Evolutionary conservation across 1,284 basidiomycete species (phyloP), one percentile per base, ranked within the genome.

Genomic region (Microbotryum intermedium): DNA sequence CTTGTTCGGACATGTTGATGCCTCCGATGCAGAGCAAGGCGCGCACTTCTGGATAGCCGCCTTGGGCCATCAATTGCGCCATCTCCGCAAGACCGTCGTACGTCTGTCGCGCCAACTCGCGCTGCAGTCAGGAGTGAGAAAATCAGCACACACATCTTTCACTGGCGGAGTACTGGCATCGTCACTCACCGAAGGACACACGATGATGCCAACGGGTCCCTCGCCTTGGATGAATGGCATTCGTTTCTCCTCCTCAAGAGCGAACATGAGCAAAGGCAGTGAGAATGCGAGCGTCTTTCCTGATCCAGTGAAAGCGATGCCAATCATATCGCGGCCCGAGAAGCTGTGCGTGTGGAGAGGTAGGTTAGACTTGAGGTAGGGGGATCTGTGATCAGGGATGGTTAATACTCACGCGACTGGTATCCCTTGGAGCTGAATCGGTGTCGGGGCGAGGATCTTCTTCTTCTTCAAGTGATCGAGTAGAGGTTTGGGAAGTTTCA

Each of bases 341-440:
- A 78, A 75, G 26, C 53, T 59, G 53, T 10, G 18, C 46, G 26
- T 20, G 10, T 9, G 20, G 30, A 29, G 25, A 13, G 34, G 13
- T 25, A 8, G 7, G 23, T 55, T 20, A 48, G 53, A 25, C 13
- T 29, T 39, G 34, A 39, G 34, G 13, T 10, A 9, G 10, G 50
- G 44, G 18, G 23, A 29, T 23, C 11, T n/a, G 29, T 55, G 52
- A 1, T 34, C 21, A 7, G 51, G 25, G 34, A 34, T 26, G 55
- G 52, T 52, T 57, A 45, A 44, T 29, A 76, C 86, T 71, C 77
- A 90, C 85, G 90, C 95, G 43, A 89, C 87, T 1, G 95, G 94
- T 50, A 98, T 84, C 21, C 95, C 95, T 77, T 98, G 95, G 52
- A 97, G 81, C 74, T 99, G 95, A 71, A 98, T 98, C 2, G 94